A percentile compares a stretch with the other conserved stretches of the same genome.
Conservation (phyloP, 225 moss, liverwort and hornwort genomes). For the Physcomitrellopsis africana region DNA sequence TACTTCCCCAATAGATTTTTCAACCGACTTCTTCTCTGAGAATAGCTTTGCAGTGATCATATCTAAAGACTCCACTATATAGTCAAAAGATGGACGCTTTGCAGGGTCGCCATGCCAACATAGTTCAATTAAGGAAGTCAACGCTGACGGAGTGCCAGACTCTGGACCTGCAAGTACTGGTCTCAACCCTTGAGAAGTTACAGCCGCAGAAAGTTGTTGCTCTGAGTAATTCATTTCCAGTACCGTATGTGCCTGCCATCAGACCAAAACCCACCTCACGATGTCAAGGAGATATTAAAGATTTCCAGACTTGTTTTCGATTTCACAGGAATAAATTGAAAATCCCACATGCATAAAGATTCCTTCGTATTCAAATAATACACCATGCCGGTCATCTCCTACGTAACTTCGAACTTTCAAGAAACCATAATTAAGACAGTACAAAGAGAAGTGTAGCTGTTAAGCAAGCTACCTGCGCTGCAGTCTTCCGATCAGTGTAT, state of each 20-base stretch:
- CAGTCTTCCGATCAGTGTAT: slow-evolving; percentile 70
- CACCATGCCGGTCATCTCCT: not conserved
- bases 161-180: slow-evolving; percentile 59
- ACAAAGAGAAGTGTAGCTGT: not conserved
- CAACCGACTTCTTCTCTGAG: not conserved
- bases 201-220: slow-evolving; percentile 70
- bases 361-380: slow-evolving; percentile 7
- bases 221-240: slow-evolving; percentile 80
- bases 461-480: slow-evolving; percentile 57
- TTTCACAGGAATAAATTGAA: slow-evolving; percentile 1
- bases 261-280: not conserved
- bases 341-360: not conserved
- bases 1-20: slow-evolving; percentile 7
- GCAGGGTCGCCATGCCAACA: slow-evolving; percentile 63
- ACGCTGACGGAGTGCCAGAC: slow-evolving; percentile 33
- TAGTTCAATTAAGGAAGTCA: slow-evolving; percentile 50
- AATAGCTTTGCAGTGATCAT: slow-evolving; percentile 31
- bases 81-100: slow-evolving; percentile 60
- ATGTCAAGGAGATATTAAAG: not conserved
- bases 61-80: slow-evolving; percentile 42
- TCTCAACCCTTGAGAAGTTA: slow-evolving; percentile 61
- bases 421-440: not conserved
- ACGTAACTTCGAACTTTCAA: not conserved
- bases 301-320: not conserved
- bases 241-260: slow-evolving; percentile 69